Evolutionary conservation across 805 yeast genomes (phyloP).

Genomic region (Monosporozyma aerobia): DNA sequence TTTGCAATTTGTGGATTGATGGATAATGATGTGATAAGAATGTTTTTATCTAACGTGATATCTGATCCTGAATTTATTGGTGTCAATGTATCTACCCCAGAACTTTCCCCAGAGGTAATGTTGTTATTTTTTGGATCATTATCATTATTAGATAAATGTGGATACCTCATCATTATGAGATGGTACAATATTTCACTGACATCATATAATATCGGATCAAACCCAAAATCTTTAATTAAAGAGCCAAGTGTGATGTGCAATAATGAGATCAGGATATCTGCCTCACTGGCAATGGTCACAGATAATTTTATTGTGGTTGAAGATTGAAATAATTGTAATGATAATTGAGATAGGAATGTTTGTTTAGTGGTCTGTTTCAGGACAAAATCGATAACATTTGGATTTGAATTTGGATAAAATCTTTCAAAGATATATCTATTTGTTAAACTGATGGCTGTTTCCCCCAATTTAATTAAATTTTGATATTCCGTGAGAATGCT

Average conservation of each 20-base stretch:
- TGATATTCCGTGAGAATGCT: conserved; percentile 30
- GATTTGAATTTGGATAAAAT: conserved; percentile 24
- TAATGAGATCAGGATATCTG: conserved; percentile 40
- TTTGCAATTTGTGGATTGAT: conserved; percentile 32
- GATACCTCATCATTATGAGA: conserved; percentile 52
- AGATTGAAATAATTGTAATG: conserved; percentile 19
- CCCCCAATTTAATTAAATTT: conserved; percentile 50
- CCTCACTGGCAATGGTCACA: background rate
- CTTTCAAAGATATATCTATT: conserved; percentile 56
- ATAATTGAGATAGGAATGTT: conserved; percentile 23
- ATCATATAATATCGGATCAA: conserved; percentile 44
- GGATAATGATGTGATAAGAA: conserved; percentile 21
- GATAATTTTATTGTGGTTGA: background rate
- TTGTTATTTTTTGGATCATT: background rate
- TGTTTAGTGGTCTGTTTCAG: conserved; percentile 36
- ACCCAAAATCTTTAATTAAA: conserved; percentile 71
- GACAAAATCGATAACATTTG: conserved; percentile 47
- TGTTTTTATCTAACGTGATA: background rate
- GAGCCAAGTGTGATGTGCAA: conserved; percentile 43
- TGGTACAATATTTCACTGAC: conserved; percentile 59
- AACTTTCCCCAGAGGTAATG: background rate
- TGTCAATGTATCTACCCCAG: background rate
- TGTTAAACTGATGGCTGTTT: conserved; percentile 43
- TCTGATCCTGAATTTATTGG: background rate
- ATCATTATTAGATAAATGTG: conserved; percentile 20